A percentile compares a stretch with the other conserved stretches of the same genome.
Evolutionary conservation across 2,329 filamentous ascomycete species (phyloP).

Genomic region (Tolypocladium ovalisporum): DNA sequence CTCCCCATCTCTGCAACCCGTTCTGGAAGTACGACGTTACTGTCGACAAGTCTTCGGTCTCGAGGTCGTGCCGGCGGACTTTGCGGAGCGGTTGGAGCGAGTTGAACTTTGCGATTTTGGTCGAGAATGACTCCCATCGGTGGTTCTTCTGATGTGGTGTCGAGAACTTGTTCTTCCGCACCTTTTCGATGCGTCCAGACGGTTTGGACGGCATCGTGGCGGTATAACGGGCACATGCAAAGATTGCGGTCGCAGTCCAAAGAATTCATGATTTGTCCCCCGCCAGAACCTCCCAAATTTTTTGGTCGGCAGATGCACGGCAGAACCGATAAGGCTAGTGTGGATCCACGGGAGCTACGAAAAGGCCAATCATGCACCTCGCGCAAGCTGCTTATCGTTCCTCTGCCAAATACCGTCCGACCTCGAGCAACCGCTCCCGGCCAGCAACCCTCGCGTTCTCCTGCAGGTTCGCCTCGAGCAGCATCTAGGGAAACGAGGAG

Average conservation of each 20-base stretch:
- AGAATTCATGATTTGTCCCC: slow-evolving; percentile 8
- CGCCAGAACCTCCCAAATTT: slow-evolving; percentile 19
- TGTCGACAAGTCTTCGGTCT: slow-evolving; percentile 63
- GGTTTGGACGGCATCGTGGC: slow-evolving; percentile 49
- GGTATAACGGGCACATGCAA: slow-evolving; percentile 14
- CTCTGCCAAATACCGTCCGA: slow-evolving; percentile 3
- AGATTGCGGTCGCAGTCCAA: slow-evolving; percentile 8
- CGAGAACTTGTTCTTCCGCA: slow-evolving; percentile 56
- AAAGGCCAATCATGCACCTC: slow-evolving; percentile 18
- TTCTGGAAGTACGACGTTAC: slow-evolving; percentile 80
- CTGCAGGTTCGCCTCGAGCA: neutral
- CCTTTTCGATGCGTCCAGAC: slow-evolving; percentile 58
- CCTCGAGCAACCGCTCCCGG: neutral
- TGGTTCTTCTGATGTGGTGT: slow-evolving; percentile 74
- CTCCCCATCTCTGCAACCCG: slow-evolving; percentile 77
- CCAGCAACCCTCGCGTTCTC: neutral
- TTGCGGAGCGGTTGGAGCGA: slow-evolving; percentile 83
- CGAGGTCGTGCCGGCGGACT: slow-evolving; percentile 75
- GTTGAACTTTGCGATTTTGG: slow-evolving; percentile 82
- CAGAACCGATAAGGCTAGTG: slow-evolving; percentile 23
- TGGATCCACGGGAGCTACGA: slow-evolving; percentile 1
- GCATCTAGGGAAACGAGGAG: neutral
- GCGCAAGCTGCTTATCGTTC: slow-evolving; percentile 23
- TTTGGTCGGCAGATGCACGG: slow-evolving; percentile 21
- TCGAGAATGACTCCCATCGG: slow-evolving; percentile 82